A percentile compares a stretch with the other conserved stretches of the same genome.
phyloP scores from a whole-genome alignment of 2,329 filamentous ascomycete genomes.

The Hypoxylon sp. region DNA sequence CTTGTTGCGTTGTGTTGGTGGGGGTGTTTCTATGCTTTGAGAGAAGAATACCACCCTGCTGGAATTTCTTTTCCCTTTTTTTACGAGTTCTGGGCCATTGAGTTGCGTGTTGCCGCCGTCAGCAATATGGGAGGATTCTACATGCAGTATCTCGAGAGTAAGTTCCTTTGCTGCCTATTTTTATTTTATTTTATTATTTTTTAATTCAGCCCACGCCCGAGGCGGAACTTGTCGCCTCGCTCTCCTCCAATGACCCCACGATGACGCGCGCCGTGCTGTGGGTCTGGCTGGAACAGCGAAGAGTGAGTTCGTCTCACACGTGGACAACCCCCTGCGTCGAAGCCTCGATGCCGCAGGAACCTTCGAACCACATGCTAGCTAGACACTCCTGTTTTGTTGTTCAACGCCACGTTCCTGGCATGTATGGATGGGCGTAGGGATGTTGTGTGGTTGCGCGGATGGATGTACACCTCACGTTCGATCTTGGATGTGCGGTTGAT shows the following conservation, averaged over 20 bases:
- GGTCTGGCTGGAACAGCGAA: conserved; percentile 48
- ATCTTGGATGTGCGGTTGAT: conserved; percentile 24
- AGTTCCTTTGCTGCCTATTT: conserved; percentile 61
- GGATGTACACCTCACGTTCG: conserved; percentile 38
- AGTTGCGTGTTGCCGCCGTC: conserved; percentile 37
- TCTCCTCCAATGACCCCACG: conserved; percentile 48
- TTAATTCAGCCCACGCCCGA: conserved; percentile 23
- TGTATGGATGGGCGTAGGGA: conserved; percentile 24
- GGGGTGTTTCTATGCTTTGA: conserved; percentile 48
- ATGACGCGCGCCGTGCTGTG: conserved; percentile 50
- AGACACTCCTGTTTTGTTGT: conserved; percentile 25
- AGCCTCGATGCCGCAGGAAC: conserved; percentile 47
- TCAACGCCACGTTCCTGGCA: conserved; percentile 49
- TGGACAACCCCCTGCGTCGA: conserved; percentile 53
- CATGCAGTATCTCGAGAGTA: conserved; percentile 81
- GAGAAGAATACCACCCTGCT: conserved; percentile 46
- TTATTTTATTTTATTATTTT: background rate
- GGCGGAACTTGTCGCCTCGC: conserved; percentile 32
- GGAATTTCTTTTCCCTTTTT: conserved; percentile 33
- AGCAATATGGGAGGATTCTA: conserved; percentile 73
- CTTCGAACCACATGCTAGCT: conserved; percentile 35
- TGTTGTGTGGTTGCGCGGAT: conserved; percentile 11
- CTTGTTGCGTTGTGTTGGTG: conserved; percentile 32
- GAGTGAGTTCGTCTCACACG: conserved; percentile 54
- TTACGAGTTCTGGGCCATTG: conserved; percentile 45